These are phyloP conservation scores for Phytophthora citricola DNA, from an alignment of 352 stramenopile species.

Conservation along the genomic window DNA sequence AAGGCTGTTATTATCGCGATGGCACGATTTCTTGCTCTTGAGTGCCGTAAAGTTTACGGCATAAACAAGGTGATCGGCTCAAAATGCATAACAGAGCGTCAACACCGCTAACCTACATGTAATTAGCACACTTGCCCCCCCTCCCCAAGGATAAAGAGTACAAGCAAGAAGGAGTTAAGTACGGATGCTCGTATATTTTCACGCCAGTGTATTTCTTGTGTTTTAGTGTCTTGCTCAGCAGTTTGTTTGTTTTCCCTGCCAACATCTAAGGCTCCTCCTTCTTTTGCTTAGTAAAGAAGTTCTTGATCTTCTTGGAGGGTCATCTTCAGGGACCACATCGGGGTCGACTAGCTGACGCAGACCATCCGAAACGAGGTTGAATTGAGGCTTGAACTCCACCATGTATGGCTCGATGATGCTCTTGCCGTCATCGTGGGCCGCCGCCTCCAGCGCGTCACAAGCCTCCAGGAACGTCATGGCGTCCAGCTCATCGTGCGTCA, in stretches of 20 bases:
- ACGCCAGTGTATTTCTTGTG: not conserved
- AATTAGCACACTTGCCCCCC: no score
- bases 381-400: slow-evolving; percentile 37
- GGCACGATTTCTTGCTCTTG: no score
- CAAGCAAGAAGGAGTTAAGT: no score
- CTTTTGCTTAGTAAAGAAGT: slow-evolving; percentile 23
- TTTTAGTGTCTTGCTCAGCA: not conserved
- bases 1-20: no score
- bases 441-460: slow-evolving; percentile 31
- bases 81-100: no score
- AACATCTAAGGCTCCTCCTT: slow-evolving; percentile 10
- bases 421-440: slow-evolving; percentile 27
- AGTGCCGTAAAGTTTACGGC: no score
- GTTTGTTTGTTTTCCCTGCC: not conserved
- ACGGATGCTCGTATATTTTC: no score
- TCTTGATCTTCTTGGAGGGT: slow-evolving; percentile 31
- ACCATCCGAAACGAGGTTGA: slow-evolving; percentile 41
- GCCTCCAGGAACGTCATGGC: slow-evolving; percentile 40
- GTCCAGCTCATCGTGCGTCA: slow-evolving; percentile 42
- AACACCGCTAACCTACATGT: no score
- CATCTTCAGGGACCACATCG: slow-evolving; percentile 31
- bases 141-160: no score
- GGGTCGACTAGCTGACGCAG: slow-evolving; percentile 45
- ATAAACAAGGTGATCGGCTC: no score
- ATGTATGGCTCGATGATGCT: slow-evolving; percentile 46